Evolutionary conservation across 2,329 filamentous ascomycete genomes (phyloP).

Genomic region (Emergomyces africanus): DNA sequence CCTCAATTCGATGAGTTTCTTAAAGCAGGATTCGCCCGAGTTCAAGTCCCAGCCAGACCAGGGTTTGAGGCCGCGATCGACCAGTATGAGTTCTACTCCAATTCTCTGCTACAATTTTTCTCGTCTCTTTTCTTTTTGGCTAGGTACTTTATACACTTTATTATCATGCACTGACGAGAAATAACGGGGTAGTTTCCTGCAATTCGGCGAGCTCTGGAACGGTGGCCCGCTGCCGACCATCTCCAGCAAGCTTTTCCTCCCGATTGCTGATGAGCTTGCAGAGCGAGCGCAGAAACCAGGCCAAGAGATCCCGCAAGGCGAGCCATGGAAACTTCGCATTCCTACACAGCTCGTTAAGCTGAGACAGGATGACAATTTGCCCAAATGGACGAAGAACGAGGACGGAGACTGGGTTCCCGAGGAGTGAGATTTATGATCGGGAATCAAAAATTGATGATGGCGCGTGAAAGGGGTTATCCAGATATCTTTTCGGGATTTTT

Average conservation of each 20-base stretch:
- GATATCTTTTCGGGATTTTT: neutral
- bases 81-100: neutral
- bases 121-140: neutral
- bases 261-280: neutral
- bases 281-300: neutral
- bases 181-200: neutral
- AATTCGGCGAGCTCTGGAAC: neutral
- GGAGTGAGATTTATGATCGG: neutral
- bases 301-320: neutral
- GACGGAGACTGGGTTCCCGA: neutral
- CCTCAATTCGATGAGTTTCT: neutral
- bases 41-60: neutral
- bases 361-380: neutral
- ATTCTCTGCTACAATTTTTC: neutral
- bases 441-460: neutral
- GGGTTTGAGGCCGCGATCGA: neutral
- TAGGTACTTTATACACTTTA: neutral
- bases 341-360: neutral
- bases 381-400: neutral
- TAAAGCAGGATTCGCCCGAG: neutral
- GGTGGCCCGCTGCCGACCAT: neutral
- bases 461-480: neutral
- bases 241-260: neutral
- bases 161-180: neutral
- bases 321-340: neutral